A percentile compares a stretch with the other conserved stretches of the same genome.
Evolutionary conservation across 139 green algal genomes (phyloP).

Genomic region (Pleodorina starrii): DNA sequence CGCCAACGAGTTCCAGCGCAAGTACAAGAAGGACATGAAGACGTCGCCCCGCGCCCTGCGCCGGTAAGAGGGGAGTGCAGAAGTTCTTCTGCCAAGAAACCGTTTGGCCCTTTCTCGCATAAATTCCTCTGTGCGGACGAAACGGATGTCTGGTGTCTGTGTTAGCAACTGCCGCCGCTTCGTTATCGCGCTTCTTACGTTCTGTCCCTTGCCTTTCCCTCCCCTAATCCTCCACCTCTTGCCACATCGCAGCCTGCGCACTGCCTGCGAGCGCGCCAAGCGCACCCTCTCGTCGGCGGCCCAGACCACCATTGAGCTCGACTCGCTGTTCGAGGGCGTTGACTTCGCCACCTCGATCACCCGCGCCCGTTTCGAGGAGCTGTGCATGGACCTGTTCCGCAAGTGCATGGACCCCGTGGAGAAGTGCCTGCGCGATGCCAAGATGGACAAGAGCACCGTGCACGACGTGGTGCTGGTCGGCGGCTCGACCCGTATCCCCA

Average conservation of each 20-base stretch:
- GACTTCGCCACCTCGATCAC: slow-evolving; percentile 99
- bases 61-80: slow-evolving; percentile 49
- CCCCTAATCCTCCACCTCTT: no score
- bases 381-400: slow-evolving; percentile 99
- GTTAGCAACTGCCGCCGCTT: no score
- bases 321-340: slow-evolving; percentile 97
- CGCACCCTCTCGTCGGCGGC: slow-evolving; percentile 86
- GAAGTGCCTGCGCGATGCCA: slow-evolving; percentile 91
- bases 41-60: slow-evolving; percentile 71
- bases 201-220: no score
- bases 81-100: no score
- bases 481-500: slow-evolving; percentile 98
- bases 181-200: no score
- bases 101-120: no score
- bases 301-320: slow-evolving; percentile 98
- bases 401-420: slow-evolving; percentile 99
- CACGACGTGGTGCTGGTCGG: slow-evolving; percentile 96
- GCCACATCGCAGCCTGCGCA: slow-evolving; percentile 77
- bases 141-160: no score
- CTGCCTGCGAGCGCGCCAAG: slow-evolving; percentile 95
- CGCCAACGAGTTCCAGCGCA: slow-evolving; percentile 98
- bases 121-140: no score
- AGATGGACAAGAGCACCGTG: slow-evolving; percentile 91
- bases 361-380: slow-evolving; percentile 96
- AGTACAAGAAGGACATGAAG: slow-evolving; percentile 98